A percentile compares a stretch with the other conserved stretches of the same genome.
These are phyloP conservation scores for Crucihimalaya himalaica DNA, from an alignment of 345 rosid species.

Conservation along the genomic window DNA sequence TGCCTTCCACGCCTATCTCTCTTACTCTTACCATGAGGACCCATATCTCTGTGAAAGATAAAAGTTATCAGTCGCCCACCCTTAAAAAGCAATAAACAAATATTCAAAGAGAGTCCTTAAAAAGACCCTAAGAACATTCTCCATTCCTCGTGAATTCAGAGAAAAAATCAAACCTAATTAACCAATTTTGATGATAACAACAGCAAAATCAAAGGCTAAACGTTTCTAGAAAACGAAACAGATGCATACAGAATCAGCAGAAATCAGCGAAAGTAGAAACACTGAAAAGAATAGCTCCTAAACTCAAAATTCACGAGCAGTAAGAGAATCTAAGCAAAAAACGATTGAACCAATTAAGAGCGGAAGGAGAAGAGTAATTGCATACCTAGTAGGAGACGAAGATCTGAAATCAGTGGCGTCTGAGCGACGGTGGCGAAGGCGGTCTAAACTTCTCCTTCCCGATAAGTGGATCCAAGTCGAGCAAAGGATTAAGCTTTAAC, in stretches of 20 bases:
- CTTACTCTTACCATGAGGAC: slow-evolving; percentile 30
- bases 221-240: not conserved
- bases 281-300: not conserved
- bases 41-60: slow-evolving; percentile 24
- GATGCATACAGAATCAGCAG: not conserved
- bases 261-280: not conserved
- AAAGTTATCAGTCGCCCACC: not conserved
- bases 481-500: not conserved
- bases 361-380: not conserved
- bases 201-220: not conserved
- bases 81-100: not conserved
- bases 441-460: not conserved
- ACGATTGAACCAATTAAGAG: not conserved
- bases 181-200: not conserved
- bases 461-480: not conserved
- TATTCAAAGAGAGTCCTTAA: not conserved
- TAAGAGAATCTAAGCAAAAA: not conserved
- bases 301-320: not conserved
- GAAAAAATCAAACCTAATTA: not conserved
- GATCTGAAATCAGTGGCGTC: slow-evolving; percentile 9
- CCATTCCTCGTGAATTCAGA: not conserved
- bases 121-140: slow-evolving; percentile 11
- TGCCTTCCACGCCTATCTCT: slow-evolving; percentile 20
- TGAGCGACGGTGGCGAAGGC: slow-evolving; percentile 11
- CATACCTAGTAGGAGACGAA: not conserved